Evolutionary conservation across 2,329 filamentous ascomycete species (phyloP).

Genomic region (Neonectria neomacrospora): DNA sequence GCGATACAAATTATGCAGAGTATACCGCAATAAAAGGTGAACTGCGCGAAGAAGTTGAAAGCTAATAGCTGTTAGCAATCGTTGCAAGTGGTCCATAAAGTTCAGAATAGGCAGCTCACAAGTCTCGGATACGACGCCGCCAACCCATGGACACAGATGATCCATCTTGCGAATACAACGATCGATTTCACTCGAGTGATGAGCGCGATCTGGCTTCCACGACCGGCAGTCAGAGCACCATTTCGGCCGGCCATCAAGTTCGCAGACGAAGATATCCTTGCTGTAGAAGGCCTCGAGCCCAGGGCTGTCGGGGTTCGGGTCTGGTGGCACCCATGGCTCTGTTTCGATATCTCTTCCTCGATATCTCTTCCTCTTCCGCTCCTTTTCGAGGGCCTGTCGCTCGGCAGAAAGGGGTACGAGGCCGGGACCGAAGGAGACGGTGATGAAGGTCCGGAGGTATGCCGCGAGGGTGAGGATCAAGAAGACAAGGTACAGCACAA

Average conservation of each 20-base stretch:
- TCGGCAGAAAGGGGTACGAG: slow-evolving; percentile 69
- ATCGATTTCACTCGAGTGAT: slow-evolving; percentile 85
- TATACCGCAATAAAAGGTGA: slow-evolving; percentile 77
- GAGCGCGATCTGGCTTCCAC: slow-evolving; percentile 88
- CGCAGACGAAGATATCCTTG: slow-evolving; percentile 85
- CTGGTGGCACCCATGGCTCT: slow-evolving; percentile 51
- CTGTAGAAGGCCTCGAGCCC: slow-evolving; percentile 82
- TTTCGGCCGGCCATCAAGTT: slow-evolving; percentile 82
- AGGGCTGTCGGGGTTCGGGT: slow-evolving; percentile 68
- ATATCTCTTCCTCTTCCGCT: slow-evolving; percentile 35
- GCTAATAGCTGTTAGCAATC: slow-evolving; percentile 53
- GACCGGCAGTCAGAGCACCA: slow-evolving; percentile 88
- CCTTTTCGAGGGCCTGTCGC: slow-evolving; percentile 50
- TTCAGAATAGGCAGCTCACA: slow-evolving; percentile 55
- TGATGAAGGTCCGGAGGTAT: slow-evolving; percentile 77
- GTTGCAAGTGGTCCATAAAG: not conserved
- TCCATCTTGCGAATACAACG: slow-evolving; percentile 92
- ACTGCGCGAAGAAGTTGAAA: slow-evolving; percentile 94
- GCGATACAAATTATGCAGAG: slow-evolving; percentile 74
- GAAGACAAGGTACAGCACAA: slow-evolving; percentile 78
- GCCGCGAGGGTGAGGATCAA: slow-evolving; percentile 72
- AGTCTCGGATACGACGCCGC: slow-evolving; percentile 88
- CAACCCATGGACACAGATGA: slow-evolving; percentile 97
- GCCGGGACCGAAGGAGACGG: slow-evolving; percentile 77
- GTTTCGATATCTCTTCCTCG: slow-evolving; percentile 44